Evolutionary conservation across 2,329 filamentous ascomycete species (phyloP).

Genomic region (Alternaria gaisen): DNA sequence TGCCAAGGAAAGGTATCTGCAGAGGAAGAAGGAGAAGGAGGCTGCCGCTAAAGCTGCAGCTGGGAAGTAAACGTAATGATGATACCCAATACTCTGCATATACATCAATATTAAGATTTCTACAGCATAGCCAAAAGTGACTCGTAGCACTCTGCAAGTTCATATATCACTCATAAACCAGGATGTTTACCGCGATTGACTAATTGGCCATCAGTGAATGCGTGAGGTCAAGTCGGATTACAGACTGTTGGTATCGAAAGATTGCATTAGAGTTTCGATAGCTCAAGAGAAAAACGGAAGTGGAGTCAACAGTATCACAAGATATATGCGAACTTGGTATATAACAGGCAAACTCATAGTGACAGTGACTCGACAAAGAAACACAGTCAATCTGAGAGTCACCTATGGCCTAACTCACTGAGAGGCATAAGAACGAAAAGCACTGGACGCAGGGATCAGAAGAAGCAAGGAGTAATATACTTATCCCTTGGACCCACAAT

Average conservation of each 20-base stretch:
- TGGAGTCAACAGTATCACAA: background rate
- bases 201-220: background rate
- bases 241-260: background rate
- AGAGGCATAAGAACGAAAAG: background rate
- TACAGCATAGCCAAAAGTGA: background rate
- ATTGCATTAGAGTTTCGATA: background rate
- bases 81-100: conserved; percentile 10
- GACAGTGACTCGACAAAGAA: background rate
- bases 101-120: background rate
- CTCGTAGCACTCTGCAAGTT: background rate
- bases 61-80: conserved; percentile 17
- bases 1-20: conserved; percentile 81
- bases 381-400: background rate
- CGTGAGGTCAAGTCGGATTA: background rate
- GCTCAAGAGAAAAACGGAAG: background rate
- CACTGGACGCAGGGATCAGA: background rate
- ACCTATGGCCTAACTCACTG: background rate
- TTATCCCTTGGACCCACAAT: background rate
- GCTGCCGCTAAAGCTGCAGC: conserved; percentile 74
- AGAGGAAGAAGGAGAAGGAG: conserved; percentile 76
- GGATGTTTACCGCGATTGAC: background rate
- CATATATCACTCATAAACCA: background rate
- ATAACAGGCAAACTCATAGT: background rate
- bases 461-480: background rate
- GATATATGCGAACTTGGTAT: background rate